Base-by-base conservation (phyloP, 768 basidiomycete genomes). In the Hemileccinum impolitum region DNA sequence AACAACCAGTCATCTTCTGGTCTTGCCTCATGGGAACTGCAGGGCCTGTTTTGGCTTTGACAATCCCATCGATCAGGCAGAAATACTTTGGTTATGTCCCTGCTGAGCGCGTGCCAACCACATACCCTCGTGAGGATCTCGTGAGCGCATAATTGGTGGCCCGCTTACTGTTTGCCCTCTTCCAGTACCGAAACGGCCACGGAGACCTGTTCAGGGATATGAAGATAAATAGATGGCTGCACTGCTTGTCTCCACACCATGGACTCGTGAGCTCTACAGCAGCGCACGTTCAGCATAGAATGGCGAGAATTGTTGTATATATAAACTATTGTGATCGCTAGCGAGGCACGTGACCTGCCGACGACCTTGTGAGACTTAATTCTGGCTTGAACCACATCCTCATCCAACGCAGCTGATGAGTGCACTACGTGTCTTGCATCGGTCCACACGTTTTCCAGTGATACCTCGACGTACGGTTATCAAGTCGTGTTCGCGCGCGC, bases 1-100 rank as follows among this genome's bases (percentile, higher is more conserved):
- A 95, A 70, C 82, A 80, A 60, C 92, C 92, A 25, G 88, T 91
- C 67, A 80, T 94, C 67, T 94, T 94, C 75, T 95, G 84, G 71
- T 92, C 92, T 11, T 76, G 84, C 64, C 68, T 84, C 41, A 71
- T 95, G 48, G 92, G 91, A 45, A 59, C 73, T 48, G 76, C 83
- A 58, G 92, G 92, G 2, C 92, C 92, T 11, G 72, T 85, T 21
- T 71, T 92, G 68, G 84, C 84, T 37, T 56, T 89, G 37, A 71
- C 75, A 36, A 76, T 94, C 15, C 92, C 92, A n/a, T 87, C 90
- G 17, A 76, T 94, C 54, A 85, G 90, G 48, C 71, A 64, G 41
- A 74, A 79, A 59, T 72, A 73, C n/a, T 69, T 88, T 60, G 92
- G 92, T 17, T 90, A 83, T 55, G 76, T 75, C 55, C 77, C 80